These are phyloP conservation scores for Furcasterigmium sp. DNA, from an alignment of 2,329 filamentous ascomycete genomes.

Conservation along the genomic window DNA sequence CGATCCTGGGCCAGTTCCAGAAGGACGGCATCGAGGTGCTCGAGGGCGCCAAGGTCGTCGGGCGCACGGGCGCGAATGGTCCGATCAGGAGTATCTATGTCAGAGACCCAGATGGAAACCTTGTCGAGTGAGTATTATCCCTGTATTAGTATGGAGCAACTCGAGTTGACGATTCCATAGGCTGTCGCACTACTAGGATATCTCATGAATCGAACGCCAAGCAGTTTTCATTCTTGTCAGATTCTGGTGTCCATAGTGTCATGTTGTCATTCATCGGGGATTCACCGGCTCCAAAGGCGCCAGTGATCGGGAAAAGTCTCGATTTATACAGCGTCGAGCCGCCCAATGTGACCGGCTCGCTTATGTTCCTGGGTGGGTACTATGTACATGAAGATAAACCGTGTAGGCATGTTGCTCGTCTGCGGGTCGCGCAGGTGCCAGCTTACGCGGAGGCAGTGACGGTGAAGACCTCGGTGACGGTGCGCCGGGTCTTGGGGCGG, in stretches of 20 bases:
- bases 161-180: not conserved
- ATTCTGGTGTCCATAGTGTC: too few relatives aligned
- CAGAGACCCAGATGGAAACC: slow-evolving; percentile 55
- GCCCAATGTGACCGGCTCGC: too few relatives aligned
- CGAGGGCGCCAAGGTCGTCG: slow-evolving; percentile 45
- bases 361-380: too few relatives aligned
- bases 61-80: slow-evolving; percentile 50
- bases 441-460: not conserved
- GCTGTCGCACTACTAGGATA: not conserved
- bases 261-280: too few relatives aligned
- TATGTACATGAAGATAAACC: slow-evolving; percentile 1
- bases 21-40: slow-evolving; percentile 40
- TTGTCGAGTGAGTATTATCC: slow-evolving; percentile 50
- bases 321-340: too few relatives aligned
- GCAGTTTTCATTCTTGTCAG: not conserved
- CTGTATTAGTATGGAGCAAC: not conserved
- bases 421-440: too few relatives aligned
- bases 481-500: not conserved
- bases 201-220: not conserved
- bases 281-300: too few relatives aligned
- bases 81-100: slow-evolving; percentile 53
- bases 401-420: too few relatives aligned
- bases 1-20: slow-evolving; percentile 34
- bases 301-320: too few relatives aligned
- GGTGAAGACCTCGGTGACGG: not conserved